Evolutionary conservation across 805 yeast genomes (phyloP), one percentile per base, ranked within the genome.

Genomic region (Pichia rugopelliculosa): DNA sequence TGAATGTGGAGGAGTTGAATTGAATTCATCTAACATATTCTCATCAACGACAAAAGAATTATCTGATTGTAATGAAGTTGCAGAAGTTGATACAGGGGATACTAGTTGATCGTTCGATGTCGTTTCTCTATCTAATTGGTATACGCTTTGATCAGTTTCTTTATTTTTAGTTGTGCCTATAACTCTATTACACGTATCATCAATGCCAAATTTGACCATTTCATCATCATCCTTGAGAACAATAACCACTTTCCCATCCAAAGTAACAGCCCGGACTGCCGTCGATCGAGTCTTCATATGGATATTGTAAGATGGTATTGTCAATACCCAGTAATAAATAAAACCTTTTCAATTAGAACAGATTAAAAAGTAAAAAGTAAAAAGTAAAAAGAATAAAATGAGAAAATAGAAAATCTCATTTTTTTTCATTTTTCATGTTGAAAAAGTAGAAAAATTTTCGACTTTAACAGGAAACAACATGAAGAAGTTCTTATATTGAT

Each of bases 1-100:
- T 18, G 46, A 43, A 10, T 6, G 33, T 9, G 46, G 46, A n/a
- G 46, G 46, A n/a, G 46, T 43, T 13, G 40, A 25, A 7, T 15
- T 6, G 22, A 36, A 17, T 20, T 9, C 22, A 18, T 36, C 23
- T 18, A 20, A 10, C 15, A 36, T 8, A 18, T 7, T 36, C 12
- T 24, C 34, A 30, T 30, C 34, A 30, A 30, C 15, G 5, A 30
- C 18, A 6, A 4, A 30, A 6, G 34, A 30, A 30, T 30, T 18
- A 30, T 30, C 23, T 22, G 37, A 36, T 17, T 36, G 37, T 10
- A 15, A 30, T 4, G 18, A 30, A 15, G 7, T 17, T 18, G 23
- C 5, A 18, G 15, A 36, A 36, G 6, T 18, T 3, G 37, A 22
- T 37, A 30, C n/a, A 15, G 17, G 18, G 5, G 34, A 30, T 30